Conservation (phyloP, 2,329 filamentous ascomycete genomes). For the Arthrobotrys iridis region DNA sequence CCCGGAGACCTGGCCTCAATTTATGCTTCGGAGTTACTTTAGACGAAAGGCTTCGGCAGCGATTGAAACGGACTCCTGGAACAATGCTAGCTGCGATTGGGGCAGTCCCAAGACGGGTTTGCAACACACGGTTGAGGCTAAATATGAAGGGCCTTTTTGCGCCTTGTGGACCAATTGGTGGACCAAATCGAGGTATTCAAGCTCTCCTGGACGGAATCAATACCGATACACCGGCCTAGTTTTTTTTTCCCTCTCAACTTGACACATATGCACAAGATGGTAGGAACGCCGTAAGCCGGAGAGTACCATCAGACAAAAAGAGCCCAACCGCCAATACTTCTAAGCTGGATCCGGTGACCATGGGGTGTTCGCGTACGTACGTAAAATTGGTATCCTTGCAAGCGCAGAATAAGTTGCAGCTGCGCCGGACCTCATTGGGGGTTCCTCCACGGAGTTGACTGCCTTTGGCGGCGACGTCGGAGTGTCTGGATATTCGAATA, state of each 20-base stretch:
- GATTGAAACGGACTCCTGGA: conserved; percentile 18
- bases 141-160: conserved; percentile 30
- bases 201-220: conserved; percentile 37
- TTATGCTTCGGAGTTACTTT: conserved; percentile 28
- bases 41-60: conserved; percentile 13
- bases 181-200: conserved; percentile 23
- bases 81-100: conserved; percentile 20
- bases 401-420: conserved; percentile 21
- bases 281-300: conserved; percentile 9
- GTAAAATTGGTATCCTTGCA: conserved; percentile 44
- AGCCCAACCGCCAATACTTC: background rate
- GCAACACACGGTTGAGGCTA: conserved; percentile 49
- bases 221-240: conserved; percentile 42
- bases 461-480: conserved; percentile 47
- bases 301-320: background rate
- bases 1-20: conserved; percentile 26
- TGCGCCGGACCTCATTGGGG: conserved; percentile 7
- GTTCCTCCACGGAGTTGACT: conserved; percentile 42
- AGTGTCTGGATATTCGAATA: conserved; percentile 35
- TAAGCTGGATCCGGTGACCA: conserved; percentile 43
- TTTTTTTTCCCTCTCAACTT: conserved; percentile 24
- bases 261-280: conserved; percentile 35
- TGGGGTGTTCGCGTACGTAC: conserved; percentile 46
- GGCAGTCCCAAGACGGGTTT: conserved; percentile 18
- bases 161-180: conserved; percentile 41